Base-by-base conservation (phyloP, 371 early-diverging fungal genomes). In the Rhizopus microsporus region DNA sequence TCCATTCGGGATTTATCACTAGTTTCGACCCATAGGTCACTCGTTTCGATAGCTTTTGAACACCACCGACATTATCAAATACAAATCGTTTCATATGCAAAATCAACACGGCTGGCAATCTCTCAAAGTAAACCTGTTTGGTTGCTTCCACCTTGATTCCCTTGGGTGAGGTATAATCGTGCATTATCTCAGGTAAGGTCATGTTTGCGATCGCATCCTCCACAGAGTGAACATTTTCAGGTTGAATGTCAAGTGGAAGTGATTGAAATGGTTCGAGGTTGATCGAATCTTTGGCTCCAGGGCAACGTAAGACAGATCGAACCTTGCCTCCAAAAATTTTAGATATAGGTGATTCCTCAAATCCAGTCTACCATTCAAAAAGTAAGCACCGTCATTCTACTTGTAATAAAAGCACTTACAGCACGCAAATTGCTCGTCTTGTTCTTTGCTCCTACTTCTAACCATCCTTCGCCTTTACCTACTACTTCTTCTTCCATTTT, bases 81-180 rank as follows among this genome's bases (percentile, higher is more conserved):
- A 89, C 86, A 73, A 98, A 96, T 10, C 96, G 88, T 72, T 98
- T 99, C 60, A 98, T 77, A 55, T 96, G 96, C 15, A 99, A 77
- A n/a, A 97, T 85, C 30, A 98, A 80, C 2, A 99, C 88, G 2
- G 95, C 91, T 5, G 99, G 99, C n/a, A 93, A 72, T 4, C 59
- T 71, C 44, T 96, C 96, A 16, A 98, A 65, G 56, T 81, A 82
- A 12, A 81, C 82, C 71, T 94, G 93, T 65, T 96, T 96, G 13
- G 93, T 93, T 1, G 91, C 93, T 16, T 86, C 84, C 15, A 91
- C 92, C 62, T 82, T 62, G 2, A 68, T 38, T 4, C 72, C 75
- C 39, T 82, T 74, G 10, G 78, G 74, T 3, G 77, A 78, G 31
- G 74, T 67, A 48, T 72, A 80, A 35, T 82, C 72, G 46, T 84